Percentiles rank a stretch among this genome's conserved stretches.
These are phyloP conservation scores for Pythium inflatum DNA, from an alignment of 352 stramenopile genomes.

Conservation along the genomic window DNA sequence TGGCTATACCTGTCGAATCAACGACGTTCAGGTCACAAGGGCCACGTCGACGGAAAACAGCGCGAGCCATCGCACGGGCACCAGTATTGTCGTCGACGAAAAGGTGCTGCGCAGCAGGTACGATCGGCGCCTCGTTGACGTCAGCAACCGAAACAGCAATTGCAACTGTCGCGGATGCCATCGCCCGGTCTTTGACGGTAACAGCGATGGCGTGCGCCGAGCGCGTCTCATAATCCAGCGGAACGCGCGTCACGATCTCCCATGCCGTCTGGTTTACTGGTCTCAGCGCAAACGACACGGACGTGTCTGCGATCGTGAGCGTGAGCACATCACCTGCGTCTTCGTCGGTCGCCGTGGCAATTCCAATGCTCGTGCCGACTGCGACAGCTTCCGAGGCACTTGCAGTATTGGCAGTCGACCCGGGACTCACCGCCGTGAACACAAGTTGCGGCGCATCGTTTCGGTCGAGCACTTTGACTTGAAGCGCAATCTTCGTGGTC, in stretches of 20 bases:
- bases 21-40: conserved; percentile 10
- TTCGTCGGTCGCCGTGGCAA: conserved; percentile 30
- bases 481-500: conserved; percentile 28
- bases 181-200: conserved; percentile 23
- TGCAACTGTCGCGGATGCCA: conserved; percentile 11
- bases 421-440: conserved; percentile 15
- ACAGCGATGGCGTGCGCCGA: conserved; percentile 21
- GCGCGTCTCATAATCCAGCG: conserved; percentile 34
- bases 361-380: conserved; percentile 23
- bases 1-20: not conserved
- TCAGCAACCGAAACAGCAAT: conserved; percentile 25
- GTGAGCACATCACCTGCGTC: conserved; percentile 26
- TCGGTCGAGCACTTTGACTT: conserved; percentile 40
- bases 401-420: not conserved
- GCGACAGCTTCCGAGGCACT: conserved; percentile 16
- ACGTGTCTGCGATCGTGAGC: conserved; percentile 14
- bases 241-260: conserved; percentile 15
- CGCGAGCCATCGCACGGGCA: not conserved
- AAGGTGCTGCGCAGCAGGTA: conserved; percentile 26
- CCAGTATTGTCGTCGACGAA: conserved; percentile 35
- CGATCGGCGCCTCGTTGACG: conserved; percentile 30
- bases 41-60: conserved; percentile 24
- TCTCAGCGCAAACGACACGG: conserved; percentile 17
- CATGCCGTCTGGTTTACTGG: conserved; percentile 33
- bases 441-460: conserved; percentile 52